Evolutionary conservation across 2,329 filamentous ascomycete species (phyloP).

Genomic region (Xylariales sp.): DNA sequence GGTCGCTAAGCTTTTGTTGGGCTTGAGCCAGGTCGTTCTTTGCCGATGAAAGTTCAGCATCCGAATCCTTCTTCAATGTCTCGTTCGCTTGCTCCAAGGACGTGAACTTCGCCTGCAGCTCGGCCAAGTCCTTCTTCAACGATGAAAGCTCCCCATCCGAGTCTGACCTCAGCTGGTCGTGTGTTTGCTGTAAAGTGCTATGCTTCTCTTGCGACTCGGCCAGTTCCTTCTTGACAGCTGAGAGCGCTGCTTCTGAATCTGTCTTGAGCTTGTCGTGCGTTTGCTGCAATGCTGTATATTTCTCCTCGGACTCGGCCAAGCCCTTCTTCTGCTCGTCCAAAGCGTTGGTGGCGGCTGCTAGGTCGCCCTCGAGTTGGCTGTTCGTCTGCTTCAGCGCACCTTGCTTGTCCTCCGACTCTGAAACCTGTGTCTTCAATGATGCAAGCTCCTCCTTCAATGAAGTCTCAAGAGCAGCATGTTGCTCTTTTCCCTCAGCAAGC

Average conservation of each 20-base stretch:
- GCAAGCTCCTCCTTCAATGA: slow-evolving; percentile 19
- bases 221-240: slow-evolving; percentile 9
- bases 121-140: slow-evolving; percentile 20
- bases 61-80: slow-evolving; percentile 8
- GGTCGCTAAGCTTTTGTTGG: slow-evolving; percentile 17
- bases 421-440: slow-evolving; percentile 13
- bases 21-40: slow-evolving; percentile 20
- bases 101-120: slow-evolving; percentile 19
- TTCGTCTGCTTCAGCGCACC: slow-evolving; percentile 5
- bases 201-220: slow-evolving; percentile 7
- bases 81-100: slow-evolving; percentile 12
- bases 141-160: slow-evolving; percentile 27
- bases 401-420: slow-evolving; percentile 2
- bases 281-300: slow-evolving; percentile 6
- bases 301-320: slow-evolving; percentile 5
- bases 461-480: slow-evolving; percentile 26
- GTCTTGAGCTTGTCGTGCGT: slow-evolving; percentile 14
- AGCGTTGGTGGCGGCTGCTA: slow-evolving; percentile 6
- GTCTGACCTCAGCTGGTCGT: slow-evolving; percentile 27
- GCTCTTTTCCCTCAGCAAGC: slow-evolving; percentile 28
- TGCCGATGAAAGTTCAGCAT: slow-evolving; percentile 9
- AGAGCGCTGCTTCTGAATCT: neutral
- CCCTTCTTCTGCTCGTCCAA: slow-evolving; percentile 18
- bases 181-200: slow-evolving; percentile 12
- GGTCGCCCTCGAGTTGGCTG: slow-evolving; percentile 3